These are phyloP conservation scores for Primulina huaijiensis DNA, from an alignment of 257 asterid genomes.

Conservation along the genomic window DNA sequence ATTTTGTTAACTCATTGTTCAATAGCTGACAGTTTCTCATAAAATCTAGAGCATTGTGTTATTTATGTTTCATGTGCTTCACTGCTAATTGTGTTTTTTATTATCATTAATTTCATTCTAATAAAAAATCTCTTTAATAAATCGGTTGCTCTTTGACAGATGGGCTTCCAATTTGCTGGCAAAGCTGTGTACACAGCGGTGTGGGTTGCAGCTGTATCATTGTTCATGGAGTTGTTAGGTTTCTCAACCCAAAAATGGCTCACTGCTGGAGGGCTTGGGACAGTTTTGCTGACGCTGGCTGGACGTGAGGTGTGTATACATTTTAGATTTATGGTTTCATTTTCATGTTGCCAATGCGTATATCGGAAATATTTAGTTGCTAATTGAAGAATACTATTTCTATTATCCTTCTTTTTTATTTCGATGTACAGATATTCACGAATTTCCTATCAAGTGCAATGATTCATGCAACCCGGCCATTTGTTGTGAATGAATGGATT, in stretches of 20 bases:
- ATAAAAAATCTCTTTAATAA: too few relatives aligned
- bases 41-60: neutral
- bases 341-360: neutral
- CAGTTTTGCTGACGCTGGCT: constrained; percentile 97
- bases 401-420: constrained; percentile 12
- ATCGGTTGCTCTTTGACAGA: constrained; percentile 47
- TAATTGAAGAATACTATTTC: constrained; percentile 11
- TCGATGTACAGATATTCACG: constrained; percentile 71
- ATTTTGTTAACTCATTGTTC: neutral
- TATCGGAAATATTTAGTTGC: constrained; percentile 18
- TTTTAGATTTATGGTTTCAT: constrained; percentile 12
- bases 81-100: neutral
- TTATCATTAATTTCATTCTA: constrained; percentile 5
- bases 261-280: constrained; percentile 99
- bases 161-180: constrained; percentile 98
- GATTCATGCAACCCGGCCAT: constrained; percentile 94
- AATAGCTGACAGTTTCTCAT: neutral
- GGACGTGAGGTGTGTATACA: constrained; percentile 80
- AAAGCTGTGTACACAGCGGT: constrained; percentile 86
- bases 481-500: constrained; percentile 90
- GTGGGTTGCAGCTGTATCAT: constrained; percentile 93
- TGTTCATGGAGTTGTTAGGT: constrained; percentile 97
- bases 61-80: neutral
- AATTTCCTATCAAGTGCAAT: constrained; percentile 97
- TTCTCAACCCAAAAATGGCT: constrained; percentile 97